These are phyloP conservation scores for Wallacemonas rigidus DNA, from an alignment of 208 protist species.

Conservation along the genomic window DNA sequence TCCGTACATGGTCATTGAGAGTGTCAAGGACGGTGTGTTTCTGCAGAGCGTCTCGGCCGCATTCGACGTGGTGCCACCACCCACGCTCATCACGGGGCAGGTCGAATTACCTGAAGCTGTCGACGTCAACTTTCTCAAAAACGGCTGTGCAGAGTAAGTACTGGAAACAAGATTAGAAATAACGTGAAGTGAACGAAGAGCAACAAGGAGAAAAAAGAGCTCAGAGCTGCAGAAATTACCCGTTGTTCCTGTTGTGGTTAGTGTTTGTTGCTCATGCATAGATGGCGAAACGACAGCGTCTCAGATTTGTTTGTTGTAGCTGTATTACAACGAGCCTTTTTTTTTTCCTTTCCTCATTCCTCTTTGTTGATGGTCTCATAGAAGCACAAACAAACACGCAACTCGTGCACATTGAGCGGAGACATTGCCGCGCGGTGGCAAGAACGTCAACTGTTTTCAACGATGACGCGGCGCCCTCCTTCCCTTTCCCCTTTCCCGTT, in stretches of 20 bases:
- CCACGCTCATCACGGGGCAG: constrained; percentile 31
- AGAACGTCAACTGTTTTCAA: neutral
- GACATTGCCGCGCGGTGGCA: too few species aligned
- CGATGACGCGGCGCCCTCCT: neutral
- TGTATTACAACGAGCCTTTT: neutral
- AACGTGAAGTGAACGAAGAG: too few species aligned
- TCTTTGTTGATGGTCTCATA: neutral
- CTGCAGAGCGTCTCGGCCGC: constrained; percentile 40
- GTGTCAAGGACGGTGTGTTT: constrained; percentile 32
- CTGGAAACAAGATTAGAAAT: too few species aligned
- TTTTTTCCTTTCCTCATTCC: neutral
- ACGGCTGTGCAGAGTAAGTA: constrained; percentile 27
- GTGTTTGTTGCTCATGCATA: too few species aligned
- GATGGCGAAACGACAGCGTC: too few species aligned
- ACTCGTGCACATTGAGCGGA: too few species aligned
- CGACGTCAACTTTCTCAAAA: constrained; percentile 78
- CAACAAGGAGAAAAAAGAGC: neutral
- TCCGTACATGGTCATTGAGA: constrained; percentile 41
- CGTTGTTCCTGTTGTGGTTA: too few species aligned
- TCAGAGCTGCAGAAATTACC: too few species aligned
- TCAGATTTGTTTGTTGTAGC: too few species aligned
- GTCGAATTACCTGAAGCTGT: constrained; percentile 74
- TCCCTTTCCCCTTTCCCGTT: neutral
- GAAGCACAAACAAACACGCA: neutral
- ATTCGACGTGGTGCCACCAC: constrained; percentile 24